Evolutionary conservation across 129 eudicot genomes (phyloP).

Genomic region (Oenanthe sinensis): DNA sequence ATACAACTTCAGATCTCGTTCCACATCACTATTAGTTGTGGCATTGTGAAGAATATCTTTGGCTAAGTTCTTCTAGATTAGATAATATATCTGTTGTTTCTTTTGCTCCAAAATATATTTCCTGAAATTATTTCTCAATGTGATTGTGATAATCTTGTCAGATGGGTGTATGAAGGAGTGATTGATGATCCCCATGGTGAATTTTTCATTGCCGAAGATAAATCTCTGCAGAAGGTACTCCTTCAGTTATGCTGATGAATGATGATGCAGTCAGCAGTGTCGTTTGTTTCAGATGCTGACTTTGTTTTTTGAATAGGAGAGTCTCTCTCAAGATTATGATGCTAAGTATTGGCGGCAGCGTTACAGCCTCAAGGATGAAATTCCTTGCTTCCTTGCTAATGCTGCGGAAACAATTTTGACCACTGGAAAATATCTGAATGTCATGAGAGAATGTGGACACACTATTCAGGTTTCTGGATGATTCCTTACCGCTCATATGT

Average conservation of each 20-base stretch:
- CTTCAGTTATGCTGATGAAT: neutral
- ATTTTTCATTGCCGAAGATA: conserved; percentile 92
- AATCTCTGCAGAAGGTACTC: conserved; percentile 76
- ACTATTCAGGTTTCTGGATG: conserved; percentile 58
- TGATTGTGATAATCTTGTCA: conserved; percentile 20
- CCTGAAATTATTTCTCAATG: conserved; percentile 11
- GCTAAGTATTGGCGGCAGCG: conserved; percentile 92
- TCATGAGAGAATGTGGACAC: conserved; percentile 99
- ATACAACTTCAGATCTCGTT: neutral
- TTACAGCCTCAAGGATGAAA: conserved; percentile 89
- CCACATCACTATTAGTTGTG: neutral
- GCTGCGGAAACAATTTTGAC: conserved; percentile 93
- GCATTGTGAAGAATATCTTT: neutral
- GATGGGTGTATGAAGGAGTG: conserved; percentile 99
- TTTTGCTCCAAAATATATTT: neutral
- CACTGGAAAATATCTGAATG: conserved; percentile 91
- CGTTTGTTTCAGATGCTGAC: conserved; percentile 22
- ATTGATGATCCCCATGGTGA: conserved; percentile 95
- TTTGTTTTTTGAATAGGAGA: conserved; percentile 50
- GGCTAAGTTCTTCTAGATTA: neutral
- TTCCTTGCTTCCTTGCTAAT: conserved; percentile 89
- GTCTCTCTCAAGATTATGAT: conserved; percentile 90
- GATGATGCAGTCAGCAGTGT: conserved; percentile 4
- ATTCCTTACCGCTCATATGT: neutral
- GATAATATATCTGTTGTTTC: neutral